A percentile compares a stretch with the other conserved stretches of the same genome.
Evolutionary conservation across 208 protist species (phyloP).

Genomic region (Trypanosoma rangeli): DNA sequence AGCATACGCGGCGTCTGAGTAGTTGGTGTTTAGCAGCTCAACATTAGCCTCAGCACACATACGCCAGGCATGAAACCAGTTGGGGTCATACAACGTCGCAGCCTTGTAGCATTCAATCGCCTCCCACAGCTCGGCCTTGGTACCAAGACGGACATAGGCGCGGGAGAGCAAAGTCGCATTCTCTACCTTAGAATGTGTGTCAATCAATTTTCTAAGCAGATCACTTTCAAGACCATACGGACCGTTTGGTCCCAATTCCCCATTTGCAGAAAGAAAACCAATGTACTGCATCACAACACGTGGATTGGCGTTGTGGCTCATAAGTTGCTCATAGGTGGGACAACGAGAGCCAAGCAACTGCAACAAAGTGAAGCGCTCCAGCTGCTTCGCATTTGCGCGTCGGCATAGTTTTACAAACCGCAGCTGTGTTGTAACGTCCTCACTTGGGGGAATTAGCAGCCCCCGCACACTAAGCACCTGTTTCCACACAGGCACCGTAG

Average conservation of each 20-base stretch:
- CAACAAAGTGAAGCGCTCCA: slow-evolving; percentile 77
- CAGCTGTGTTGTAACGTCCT: slow-evolving; percentile 96
- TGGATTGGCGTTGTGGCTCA: slow-evolving; percentile 63
- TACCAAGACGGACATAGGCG: slow-evolving; percentile 76
- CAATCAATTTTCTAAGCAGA: slow-evolving; percentile 82
- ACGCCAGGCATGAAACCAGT: slow-evolving; percentile 86
- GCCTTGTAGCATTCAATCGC: slow-evolving; percentile 77
- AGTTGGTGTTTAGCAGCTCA: slow-evolving; percentile 51
- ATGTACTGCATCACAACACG: slow-evolving; percentile 88
- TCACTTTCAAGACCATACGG: slow-evolving; percentile 73
- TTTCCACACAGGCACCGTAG: slow-evolving; percentile 96
- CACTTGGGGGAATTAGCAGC: slow-evolving; percentile 88
- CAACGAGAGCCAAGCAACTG: slow-evolving; percentile 62
- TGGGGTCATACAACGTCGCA: slow-evolving; percentile 74
- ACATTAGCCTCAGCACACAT: slow-evolving; percentile 76
- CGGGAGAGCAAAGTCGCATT: slow-evolving; percentile 63
- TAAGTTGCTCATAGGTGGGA: slow-evolving; percentile 74
- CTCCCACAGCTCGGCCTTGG: slow-evolving; percentile 47
- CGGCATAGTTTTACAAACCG: slow-evolving; percentile 97
- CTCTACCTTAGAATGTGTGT: slow-evolving; percentile 75
- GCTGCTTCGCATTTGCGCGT: slow-evolving; percentile 64
- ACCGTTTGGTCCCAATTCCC: slow-evolving; percentile 50
- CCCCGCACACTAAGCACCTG: slow-evolving; percentile 93
- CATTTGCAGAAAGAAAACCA: slow-evolving; percentile 66
- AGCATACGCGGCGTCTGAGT: slow-evolving; percentile 51